Percentiles rank a stretch among this genome's conserved stretches.
Evolutionary conservation across 2,329 filamentous ascomycete species (phyloP).

Genomic region (Teratosphaeria viscida): DNA sequence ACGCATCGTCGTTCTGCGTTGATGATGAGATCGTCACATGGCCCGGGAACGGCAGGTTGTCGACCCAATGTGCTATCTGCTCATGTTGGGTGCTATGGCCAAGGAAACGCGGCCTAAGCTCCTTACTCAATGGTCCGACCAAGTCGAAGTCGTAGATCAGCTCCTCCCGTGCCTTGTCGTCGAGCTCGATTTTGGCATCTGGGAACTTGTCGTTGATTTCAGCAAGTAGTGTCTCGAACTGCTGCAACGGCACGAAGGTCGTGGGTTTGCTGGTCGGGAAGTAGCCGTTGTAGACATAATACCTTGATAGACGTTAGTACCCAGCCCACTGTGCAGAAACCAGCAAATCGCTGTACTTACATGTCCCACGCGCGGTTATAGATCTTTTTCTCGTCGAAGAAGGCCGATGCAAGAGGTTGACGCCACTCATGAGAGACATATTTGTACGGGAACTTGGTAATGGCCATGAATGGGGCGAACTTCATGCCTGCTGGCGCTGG

Average conservation of each 20-base stretch:
- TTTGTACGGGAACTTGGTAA: conserved; percentile 48
- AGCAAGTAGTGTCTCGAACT: conserved; percentile 55
- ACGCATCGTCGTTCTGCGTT: conserved; percentile 22
- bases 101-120: conserved; percentile 58
- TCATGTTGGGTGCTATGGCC: conserved; percentile 43
- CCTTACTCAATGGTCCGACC: conserved; percentile 47
- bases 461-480: conserved; percentile 34
- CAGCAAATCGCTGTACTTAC: conserved; percentile 41
- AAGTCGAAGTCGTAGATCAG: conserved; percentile 50
- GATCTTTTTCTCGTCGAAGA: conserved; percentile 50
- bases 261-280: conserved; percentile 39
- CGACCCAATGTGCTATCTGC: conserved; percentile 28
- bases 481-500: conserved; percentile 21
- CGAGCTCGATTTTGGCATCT: conserved; percentile 49
- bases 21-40: conserved; percentile 3
- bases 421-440: conserved; percentile 43
- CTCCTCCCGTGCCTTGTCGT: conserved; percentile 38
- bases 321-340: background rate
- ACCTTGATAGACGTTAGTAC: conserved; percentile 6
- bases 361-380: conserved; percentile 61
- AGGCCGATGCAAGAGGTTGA: conserved; percentile 41
- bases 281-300: conserved; percentile 17
- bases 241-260: conserved; percentile 55
- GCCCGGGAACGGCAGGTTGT: conserved; percentile 17
- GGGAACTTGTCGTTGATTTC: conserved; percentile 52